Conservation (phyloP, 1,284 basidiomycete species). For the Papiliotrema flavescens region DNA sequence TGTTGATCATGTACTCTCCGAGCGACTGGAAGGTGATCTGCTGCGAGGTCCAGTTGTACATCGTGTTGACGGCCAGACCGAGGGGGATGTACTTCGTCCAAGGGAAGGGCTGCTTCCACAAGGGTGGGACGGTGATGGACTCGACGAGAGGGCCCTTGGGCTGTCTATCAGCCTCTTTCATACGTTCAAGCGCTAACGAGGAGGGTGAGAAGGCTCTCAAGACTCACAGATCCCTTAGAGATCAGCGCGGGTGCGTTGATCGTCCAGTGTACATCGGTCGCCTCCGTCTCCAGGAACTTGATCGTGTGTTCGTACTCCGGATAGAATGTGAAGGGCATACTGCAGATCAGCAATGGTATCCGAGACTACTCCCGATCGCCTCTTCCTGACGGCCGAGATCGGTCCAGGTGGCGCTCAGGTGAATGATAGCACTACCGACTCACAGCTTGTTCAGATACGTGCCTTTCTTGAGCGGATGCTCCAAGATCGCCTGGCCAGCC, state of each 20-base stretch:
- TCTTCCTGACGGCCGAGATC: neutral
- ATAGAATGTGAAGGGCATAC: conserved; percentile 12
- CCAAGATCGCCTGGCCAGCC: conserved; percentile 6
- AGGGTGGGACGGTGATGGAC: conserved; percentile 3
- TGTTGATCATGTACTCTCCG: conserved; percentile 8
- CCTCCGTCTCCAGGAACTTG: neutral
- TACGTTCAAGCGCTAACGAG: no score
- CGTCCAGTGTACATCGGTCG: conserved; percentile 6
- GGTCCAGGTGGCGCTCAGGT: no score
- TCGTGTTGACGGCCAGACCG: conserved; percentile 6
- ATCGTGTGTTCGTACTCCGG: conserved; percentile 5
- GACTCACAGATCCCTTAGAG: conserved; percentile 3
- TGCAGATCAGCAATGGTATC: neutral
- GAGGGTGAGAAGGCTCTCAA: neutral
- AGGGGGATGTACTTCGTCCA: conserved; percentile 4
- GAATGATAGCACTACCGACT: neutral
- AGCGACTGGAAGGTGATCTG: conserved; percentile 5
- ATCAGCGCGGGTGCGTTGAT: conserved; percentile 9
- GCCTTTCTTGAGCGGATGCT: conserved; percentile 5
- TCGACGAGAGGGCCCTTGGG: neutral
- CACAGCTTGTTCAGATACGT: conserved; percentile 6
- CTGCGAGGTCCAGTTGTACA: conserved; percentile 10
- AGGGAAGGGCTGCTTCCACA: conserved; percentile 3
- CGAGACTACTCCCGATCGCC: neutral
- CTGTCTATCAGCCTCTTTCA: neutral